Percentiles rank a stretch among this genome's conserved stretches.
phyloP scores from a whole-genome alignment of 2,329 filamentous ascomycete genomes.

The Monosporascus ibericus region DNA sequence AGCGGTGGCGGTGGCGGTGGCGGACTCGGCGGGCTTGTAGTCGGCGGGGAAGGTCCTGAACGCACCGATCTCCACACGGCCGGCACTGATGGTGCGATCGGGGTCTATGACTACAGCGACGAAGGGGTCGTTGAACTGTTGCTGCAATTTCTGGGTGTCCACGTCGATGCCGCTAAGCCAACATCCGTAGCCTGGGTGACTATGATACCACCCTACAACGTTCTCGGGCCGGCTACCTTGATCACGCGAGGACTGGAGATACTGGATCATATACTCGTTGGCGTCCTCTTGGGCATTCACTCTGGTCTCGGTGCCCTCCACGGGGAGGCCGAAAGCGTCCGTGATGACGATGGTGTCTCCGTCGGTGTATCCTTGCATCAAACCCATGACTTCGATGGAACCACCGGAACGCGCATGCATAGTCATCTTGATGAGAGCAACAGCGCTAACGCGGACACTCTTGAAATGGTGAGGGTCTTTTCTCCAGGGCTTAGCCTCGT shows the following conservation, averaged over 20 bases:
- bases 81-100: conserved; percentile 87
- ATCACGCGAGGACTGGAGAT: conserved; percentile 69
- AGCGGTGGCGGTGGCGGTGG: conserved; percentile 2
- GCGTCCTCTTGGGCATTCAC: conserved; percentile 95
- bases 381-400: conserved; percentile 88
- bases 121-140: conserved; percentile 83
- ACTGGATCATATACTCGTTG: conserved; percentile 94
- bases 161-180: conserved; percentile 98
- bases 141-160: conserved; percentile 77
- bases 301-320: conserved; percentile 96
- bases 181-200: conserved; percentile 93
- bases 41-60: conserved; percentile 84
- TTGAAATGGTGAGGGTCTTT: conserved; percentile 84
- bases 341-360: conserved; percentile 85
- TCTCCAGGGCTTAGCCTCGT: conserved; percentile 65
- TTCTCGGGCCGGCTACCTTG: conserved; percentile 74
- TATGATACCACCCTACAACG: conserved; percentile 96
- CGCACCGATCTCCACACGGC: conserved; percentile 94
- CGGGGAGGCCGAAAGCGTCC: conserved; percentile 86
- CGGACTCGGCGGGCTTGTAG: conserved; percentile 47
- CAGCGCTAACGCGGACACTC: conserved; percentile 84
- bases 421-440: conserved; percentile 96
- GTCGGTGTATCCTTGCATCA: conserved; percentile 94
- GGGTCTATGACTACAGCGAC: conserved; percentile 95
- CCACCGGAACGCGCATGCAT: conserved; percentile 98